Percentiles rank a stretch among this genome's conserved stretches.
These are phyloP conservation scores for Microbotryum silenes-acaulis DNA, from an alignment of 1,284 basidiomycete species.

Conservation along the genomic window DNA sequence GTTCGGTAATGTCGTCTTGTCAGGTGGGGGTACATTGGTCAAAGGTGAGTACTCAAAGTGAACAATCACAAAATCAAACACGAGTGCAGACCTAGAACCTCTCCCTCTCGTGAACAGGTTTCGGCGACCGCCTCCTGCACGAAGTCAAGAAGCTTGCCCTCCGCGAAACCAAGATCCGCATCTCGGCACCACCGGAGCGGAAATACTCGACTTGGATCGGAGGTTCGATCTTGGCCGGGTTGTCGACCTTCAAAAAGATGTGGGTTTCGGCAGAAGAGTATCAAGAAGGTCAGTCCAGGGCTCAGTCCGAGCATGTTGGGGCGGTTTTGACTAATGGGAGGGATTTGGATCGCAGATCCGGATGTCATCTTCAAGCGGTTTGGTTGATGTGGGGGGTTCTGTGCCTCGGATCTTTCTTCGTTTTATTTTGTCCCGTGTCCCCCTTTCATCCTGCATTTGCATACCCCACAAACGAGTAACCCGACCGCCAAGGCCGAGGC, in stretches of 20 bases:
- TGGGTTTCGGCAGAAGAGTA: constrained; percentile 96
- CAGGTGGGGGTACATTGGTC: constrained; percentile 90
- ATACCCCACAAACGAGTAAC: no score
- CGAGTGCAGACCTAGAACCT: background rate
- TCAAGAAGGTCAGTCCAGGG: constrained; percentile 58
- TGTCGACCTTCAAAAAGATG: constrained; percentile 97
- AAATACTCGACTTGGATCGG: constrained; percentile 99
- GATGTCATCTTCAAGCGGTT: constrained; percentile 40
- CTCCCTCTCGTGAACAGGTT: constrained; percentile 51
- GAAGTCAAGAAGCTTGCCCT: constrained; percentile 95
- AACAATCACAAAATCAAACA: background rate
- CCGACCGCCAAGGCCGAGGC: no score
- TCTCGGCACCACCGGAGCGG: constrained; percentile 97
- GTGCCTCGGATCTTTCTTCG: no score
- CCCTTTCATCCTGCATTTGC: no score
- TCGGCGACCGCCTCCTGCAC: constrained; percentile 88
- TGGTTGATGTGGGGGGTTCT: background rate
- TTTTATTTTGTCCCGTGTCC: no score
- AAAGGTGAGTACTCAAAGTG: constrained; percentile 52
- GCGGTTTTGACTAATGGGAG: background rate
- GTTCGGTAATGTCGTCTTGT: constrained; percentile 93
- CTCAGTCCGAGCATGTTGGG: background rate
- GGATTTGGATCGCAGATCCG: constrained; percentile 12
- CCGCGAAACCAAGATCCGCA: constrained; percentile 98
- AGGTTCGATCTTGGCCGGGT: constrained; percentile 47